A percentile compares a stretch with the other conserved stretches of the same genome.
These are phyloP conservation scores for Lactarius evosmus DNA, from an alignment of 768 basidiomycete genomes.

Conservation along the genomic window DNA sequence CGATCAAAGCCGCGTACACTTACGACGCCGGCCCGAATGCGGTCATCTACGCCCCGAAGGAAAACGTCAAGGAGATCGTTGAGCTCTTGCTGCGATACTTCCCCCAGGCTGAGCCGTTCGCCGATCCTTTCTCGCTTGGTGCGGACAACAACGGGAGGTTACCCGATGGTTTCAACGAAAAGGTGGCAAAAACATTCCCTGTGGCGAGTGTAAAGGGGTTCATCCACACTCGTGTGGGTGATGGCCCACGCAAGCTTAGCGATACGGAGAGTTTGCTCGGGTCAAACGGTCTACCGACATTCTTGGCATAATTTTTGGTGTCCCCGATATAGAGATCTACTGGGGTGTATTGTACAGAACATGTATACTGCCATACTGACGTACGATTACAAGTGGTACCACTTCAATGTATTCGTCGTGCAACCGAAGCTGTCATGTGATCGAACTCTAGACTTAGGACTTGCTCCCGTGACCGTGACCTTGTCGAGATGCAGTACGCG, in stretches of 20 bases:
- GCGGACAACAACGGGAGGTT: conserved; percentile 47
- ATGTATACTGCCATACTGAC: not conserved
- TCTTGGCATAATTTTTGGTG: conserved; percentile 35
- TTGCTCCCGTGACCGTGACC: not conserved
- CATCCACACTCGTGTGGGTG: conserved; percentile 91
- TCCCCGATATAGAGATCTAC: not conserved
- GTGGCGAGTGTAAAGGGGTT: conserved; percentile 81
- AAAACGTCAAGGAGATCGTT: conserved; percentile 76
- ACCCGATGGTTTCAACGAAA: conserved; percentile 71
- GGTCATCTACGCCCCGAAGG: conserved; percentile 85
- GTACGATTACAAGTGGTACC: no score
- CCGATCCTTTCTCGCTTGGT: conserved; percentile 64
- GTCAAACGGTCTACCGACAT: conserved; percentile 65
- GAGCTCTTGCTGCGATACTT: conserved; percentile 78
- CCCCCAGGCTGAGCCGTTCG: conserved; percentile 75
- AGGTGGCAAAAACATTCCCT: conserved; percentile 68
- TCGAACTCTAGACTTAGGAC: not conserved
- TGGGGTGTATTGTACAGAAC: conserved; percentile 13
- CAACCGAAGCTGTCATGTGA: not conserved
- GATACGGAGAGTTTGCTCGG: conserved; percentile 64
- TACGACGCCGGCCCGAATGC: conserved; percentile 99
- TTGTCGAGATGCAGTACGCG: conserved; percentile 5
- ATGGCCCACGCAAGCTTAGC: conserved; percentile 75
- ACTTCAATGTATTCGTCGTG: no score
- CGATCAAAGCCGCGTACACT: conserved; percentile 91